Conservation (phyloP, 208 protist species). For the Lotmaria passim region DNA sequence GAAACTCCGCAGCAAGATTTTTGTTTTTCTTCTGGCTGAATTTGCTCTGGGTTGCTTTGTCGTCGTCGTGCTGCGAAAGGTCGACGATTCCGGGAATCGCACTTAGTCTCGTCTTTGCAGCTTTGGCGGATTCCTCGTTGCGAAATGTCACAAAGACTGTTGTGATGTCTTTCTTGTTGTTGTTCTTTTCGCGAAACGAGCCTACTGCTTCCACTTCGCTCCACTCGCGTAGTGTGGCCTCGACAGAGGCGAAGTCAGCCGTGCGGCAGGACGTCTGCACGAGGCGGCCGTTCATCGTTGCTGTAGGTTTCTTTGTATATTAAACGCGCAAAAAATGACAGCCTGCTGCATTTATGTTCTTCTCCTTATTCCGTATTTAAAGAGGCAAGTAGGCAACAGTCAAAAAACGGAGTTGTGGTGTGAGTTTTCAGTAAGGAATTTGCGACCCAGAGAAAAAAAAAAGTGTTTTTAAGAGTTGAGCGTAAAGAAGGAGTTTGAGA, state of each 20-base stretch:
- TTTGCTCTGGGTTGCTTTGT: constrained; percentile 31
- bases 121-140: constrained; percentile 44
- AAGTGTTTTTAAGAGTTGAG: not conserved
- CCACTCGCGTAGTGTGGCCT: constrained; percentile 71
- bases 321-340: not conserved
- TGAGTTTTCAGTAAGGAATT: not conserved
- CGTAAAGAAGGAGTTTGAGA: not conserved
- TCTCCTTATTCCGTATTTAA: not conserved
- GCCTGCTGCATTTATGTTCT: not conserved
- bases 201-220: constrained; percentile 80
- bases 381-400: too few species aligned
- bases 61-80: constrained; percentile 20
- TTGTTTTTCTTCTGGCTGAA: constrained; percentile 32
- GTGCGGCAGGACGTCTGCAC: constrained; percentile 65
- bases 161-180: constrained; percentile 77
- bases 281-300: constrained; percentile 39
- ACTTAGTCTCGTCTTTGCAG: constrained; percentile 38
- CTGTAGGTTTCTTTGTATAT: not conserved
- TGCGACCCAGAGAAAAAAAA: not conserved
- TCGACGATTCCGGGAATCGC: constrained; percentile 54
- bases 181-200: constrained; percentile 79
- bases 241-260: constrained; percentile 68
- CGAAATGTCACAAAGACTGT: constrained; percentile 84
- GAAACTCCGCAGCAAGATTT: constrained; percentile 60
- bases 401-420: too few species aligned